Evolutionary conservation across 164 flowering plant species (phyloP).

Genomic region (Tinospora cordifolia): DNA sequence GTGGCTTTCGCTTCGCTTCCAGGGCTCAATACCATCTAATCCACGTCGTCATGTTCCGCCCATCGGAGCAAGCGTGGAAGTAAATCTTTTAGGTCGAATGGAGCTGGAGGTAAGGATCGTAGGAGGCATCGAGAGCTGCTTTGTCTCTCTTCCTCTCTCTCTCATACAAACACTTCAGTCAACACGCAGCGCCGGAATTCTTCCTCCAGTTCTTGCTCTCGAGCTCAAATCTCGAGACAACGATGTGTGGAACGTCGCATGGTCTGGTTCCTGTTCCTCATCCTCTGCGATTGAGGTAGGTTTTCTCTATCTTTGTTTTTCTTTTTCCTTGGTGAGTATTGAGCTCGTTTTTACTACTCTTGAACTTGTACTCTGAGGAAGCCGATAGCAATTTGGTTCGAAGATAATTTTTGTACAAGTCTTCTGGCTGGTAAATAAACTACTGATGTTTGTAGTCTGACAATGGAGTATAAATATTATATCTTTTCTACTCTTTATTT

Average conservation of each 20-base stretch:
- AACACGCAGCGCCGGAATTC: slow-evolving; percentile 22
- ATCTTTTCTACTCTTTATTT: no score
- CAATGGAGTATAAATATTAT: no score
- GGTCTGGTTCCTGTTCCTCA: slow-evolving; percentile 83
- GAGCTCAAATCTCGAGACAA: slow-evolving; percentile 49
- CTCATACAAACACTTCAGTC: slow-evolving; percentile 76
- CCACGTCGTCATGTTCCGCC: no score
- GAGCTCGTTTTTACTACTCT: background rate
- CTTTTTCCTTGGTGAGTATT: no score
- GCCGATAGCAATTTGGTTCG: background rate
- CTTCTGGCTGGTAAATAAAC: no score
- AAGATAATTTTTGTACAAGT: background rate
- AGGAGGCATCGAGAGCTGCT: slow-evolving; percentile 67
- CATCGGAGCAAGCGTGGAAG: background rate
- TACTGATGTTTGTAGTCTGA: no score
- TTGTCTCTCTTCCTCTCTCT: slow-evolving; percentile 66
- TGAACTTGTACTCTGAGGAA: background rate
- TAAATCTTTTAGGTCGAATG: slow-evolving; percentile 28
- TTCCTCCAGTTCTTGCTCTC: slow-evolving; percentile 58
- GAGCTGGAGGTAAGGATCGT: slow-evolving; percentile 64
- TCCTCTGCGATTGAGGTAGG: slow-evolving; percentile 74
- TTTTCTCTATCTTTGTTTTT: no score
- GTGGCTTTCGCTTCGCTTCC: no score
- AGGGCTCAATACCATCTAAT: no score
- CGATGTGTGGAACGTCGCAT: slow-evolving; percentile 59